Conservation (phyloP, 805 yeast species). For the Candida parachauliodes region DNA sequence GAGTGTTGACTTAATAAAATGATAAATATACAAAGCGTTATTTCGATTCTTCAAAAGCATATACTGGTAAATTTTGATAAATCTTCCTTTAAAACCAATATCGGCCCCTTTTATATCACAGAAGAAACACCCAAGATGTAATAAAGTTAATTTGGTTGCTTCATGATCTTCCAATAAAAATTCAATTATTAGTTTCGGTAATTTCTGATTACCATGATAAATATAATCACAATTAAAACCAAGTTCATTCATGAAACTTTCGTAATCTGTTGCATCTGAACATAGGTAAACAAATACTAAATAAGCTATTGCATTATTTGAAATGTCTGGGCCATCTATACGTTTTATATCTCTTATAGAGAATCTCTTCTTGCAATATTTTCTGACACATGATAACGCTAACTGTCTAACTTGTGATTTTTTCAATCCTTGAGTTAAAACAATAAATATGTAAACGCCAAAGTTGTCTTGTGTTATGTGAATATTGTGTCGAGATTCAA, state of each 20-base stretch:
- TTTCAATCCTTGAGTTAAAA: conserved; percentile 55
- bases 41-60: conserved; percentile 20
- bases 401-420: conserved; percentile 52
- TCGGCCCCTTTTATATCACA: conserved; percentile 26
- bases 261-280: conserved; percentile 22
- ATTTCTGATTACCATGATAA: conserved; percentile 13
- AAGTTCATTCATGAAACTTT: conserved; percentile 19
- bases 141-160: conserved; percentile 20
- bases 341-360: conserved; percentile 20
- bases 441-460: conserved; percentile 46
- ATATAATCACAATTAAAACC: conserved; percentile 15
- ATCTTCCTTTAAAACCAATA: conserved; percentile 23
- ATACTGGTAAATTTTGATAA: conserved; percentile 25
- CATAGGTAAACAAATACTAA: conserved; percentile 33
- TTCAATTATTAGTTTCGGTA: conserved; percentile 29
- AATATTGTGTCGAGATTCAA: conserved; percentile 42
- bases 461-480: conserved; percentile 43
- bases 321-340: conserved; percentile 8
- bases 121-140: conserved; percentile 30
- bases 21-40: conserved; percentile 25
- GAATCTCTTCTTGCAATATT: conserved; percentile 42
- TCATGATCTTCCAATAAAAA: conserved; percentile 17
- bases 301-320: conserved; percentile 17
- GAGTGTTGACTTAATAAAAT: conserved; percentile 26
- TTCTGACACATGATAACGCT: conserved; percentile 43